phyloP scores from a whole-genome alignment of 345 rosid genomes.

The Eutrema japonicum region DNA sequence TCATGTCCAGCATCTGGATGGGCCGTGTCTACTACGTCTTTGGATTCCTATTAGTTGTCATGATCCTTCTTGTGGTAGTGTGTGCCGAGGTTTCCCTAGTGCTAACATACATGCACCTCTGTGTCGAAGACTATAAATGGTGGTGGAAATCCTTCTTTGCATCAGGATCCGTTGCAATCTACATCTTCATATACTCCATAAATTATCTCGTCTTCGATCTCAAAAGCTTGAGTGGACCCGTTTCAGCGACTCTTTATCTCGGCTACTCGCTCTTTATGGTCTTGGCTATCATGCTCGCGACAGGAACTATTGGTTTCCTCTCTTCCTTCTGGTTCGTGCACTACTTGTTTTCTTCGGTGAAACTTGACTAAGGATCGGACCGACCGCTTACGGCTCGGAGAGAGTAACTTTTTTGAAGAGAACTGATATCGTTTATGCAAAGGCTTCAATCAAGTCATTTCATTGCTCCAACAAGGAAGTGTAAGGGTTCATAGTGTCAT shows the following conservation, averaged over 20 bases:
- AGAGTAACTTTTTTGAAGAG: slow-evolving; percentile 25
- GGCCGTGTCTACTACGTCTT: slow-evolving; percentile 77
- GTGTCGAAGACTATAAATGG: slow-evolving; percentile 80
- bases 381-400: neutral
- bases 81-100: slow-evolving; percentile 77
- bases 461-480: slow-evolving; percentile 30
- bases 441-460: slow-evolving; percentile 14
- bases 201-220: slow-evolving; percentile 73
- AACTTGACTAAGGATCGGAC: slow-evolving; percentile 58
- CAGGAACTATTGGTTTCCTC: slow-evolving; percentile 73
- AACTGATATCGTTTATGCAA: slow-evolving; percentile 12
- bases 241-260: slow-evolving; percentile 67
- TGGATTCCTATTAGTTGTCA: slow-evolving; percentile 62
- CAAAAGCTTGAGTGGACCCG: slow-evolving; percentile 66
- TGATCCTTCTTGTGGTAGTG: slow-evolving; percentile 70
- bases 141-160: slow-evolving; percentile 87
- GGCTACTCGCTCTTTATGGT: slow-evolving; percentile 77
- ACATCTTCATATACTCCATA: slow-evolving; percentile 68
- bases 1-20: slow-evolving; percentile 81
- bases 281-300: slow-evolving; percentile 71
- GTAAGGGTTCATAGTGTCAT: slow-evolving; percentile 31
- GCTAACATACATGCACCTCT: slow-evolving; percentile 75
- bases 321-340: slow-evolving; percentile 81
- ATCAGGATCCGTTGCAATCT: slow-evolving; percentile 73
- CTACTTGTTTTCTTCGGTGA: slow-evolving; percentile 74